Evolutionary conservation across 2,329 filamentous ascomycete genomes (phyloP).

Genomic region (Hymenoscyphus linearis): DNA sequence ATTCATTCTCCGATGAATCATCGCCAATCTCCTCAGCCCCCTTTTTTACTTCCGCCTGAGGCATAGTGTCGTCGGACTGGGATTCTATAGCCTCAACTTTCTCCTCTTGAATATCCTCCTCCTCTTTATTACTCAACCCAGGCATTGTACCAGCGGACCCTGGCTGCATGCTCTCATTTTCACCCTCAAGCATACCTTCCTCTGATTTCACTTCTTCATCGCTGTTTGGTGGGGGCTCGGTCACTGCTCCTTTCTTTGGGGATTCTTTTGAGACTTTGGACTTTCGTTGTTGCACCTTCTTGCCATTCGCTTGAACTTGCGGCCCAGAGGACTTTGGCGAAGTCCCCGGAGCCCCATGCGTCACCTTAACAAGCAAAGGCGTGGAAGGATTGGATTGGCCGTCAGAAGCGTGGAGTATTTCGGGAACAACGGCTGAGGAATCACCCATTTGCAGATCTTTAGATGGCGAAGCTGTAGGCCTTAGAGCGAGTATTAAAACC

Average conservation of each 20-base stretch:
- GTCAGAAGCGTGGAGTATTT: background rate
- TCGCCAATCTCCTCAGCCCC: background rate
- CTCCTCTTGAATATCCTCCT: background rate
- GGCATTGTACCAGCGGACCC: too few relatives aligned
- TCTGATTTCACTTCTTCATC: too few relatives aligned
- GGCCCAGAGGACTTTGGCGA: background rate
- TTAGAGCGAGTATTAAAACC: constrained; percentile 46
- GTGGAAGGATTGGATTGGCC: background rate
- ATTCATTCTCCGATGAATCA: background rate
- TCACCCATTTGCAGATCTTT: background rate
- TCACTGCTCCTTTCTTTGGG: background rate
- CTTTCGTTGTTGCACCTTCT: background rate
- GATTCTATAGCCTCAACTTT: background rate
- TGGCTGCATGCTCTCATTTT: too few relatives aligned
- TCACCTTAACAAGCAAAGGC: background rate
- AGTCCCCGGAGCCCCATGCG: background rate
- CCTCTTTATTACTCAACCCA: background rate
- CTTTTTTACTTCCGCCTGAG: background rate
- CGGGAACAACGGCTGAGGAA: background rate
- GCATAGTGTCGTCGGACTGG: background rate
- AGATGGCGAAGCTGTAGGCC: constrained; percentile 8
- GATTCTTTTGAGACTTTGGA: background rate
- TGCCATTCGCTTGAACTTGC: background rate
- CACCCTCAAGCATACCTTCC: too few relatives aligned
- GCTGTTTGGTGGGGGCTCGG: too few relatives aligned